phyloP scores from a whole-genome alignment of 495 filamentous ascomycete genomes.

The Peziza echinospora region DNA sequence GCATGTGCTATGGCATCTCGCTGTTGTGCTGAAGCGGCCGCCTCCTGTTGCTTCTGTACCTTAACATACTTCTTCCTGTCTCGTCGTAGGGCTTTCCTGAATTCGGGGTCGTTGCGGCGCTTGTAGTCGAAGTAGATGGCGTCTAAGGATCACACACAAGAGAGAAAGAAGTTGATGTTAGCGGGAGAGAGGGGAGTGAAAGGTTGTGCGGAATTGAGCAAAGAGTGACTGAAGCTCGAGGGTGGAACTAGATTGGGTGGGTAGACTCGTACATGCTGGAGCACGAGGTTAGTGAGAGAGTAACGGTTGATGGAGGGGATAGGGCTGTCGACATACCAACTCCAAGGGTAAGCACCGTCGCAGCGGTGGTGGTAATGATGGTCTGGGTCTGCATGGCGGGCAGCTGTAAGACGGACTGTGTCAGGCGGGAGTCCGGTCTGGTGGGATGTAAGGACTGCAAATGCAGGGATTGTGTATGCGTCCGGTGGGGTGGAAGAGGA shows the following conservation, averaged over 20 bases:
- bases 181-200: too few species aligned
- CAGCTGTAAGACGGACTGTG: too few species aligned
- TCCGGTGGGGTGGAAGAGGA: too few species aligned
- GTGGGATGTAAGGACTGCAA: too few species aligned
- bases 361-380: slow-evolving; percentile 25
- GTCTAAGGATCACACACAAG: slow-evolving; percentile 21
- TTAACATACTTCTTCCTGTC: slow-evolving; percentile 57
- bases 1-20: slow-evolving; percentile 46
- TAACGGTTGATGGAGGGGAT: background rate
- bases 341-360: slow-evolving; percentile 11
- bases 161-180: background rate
- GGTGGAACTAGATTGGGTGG: too few species aligned
- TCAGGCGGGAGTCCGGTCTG: too few species aligned
- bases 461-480: too few species aligned
- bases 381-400: slow-evolving; percentile 40
- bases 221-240: too few species aligned
- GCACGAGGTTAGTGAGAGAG: too few species aligned
- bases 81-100: slow-evolving; percentile 64
- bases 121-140: slow-evolving; percentile 91
- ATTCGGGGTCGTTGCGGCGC: slow-evolving; percentile 65
- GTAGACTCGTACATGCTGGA: too few species aligned
- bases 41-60: slow-evolving; percentile 54
- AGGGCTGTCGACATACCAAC: slow-evolving; percentile 10
- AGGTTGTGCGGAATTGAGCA: too few species aligned
- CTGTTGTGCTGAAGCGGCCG: slow-evolving; percentile 43